Percentiles rank a stretch among this genome's conserved stretches.
Evolutionary conservation across 176 grass and related monocot species (phyloP).

Genomic region (barley (Hordeum vulgare)): DNA sequence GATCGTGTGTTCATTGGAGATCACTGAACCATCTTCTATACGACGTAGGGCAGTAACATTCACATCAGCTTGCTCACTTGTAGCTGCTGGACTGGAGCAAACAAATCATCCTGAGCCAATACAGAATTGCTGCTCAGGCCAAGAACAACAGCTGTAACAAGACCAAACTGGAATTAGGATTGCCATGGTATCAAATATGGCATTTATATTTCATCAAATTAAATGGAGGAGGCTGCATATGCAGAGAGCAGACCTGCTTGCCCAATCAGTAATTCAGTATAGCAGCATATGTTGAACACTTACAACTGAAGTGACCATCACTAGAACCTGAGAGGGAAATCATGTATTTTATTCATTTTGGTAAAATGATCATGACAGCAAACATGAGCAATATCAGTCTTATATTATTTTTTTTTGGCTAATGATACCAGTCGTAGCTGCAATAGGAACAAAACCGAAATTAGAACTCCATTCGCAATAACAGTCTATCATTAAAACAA

Average conservation of each 20-base stretch:
- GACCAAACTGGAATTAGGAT: slow-evolving; percentile 10
- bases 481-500: too few species aligned
- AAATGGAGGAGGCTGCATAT: background rate
- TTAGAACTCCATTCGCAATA: background rate
- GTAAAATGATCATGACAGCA: background rate
- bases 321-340: background rate
- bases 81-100: slow-evolving; percentile 25
- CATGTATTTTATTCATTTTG: background rate
- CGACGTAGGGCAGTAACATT: slow-evolving; percentile 29
- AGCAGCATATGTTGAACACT: slow-evolving; percentile 18
- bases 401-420: too few species aligned
- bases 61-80: slow-evolving; percentile 46
- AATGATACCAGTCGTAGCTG: background rate
- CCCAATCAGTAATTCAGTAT: slow-evolving; percentile 31
- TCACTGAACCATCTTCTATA: slow-evolving; percentile 77
- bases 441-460: too few species aligned
- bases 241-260: slow-evolving; percentile 30
- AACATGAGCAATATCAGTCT: background rate
- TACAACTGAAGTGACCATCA: background rate
- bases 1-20: slow-evolving; percentile 76
- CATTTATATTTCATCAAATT: background rate
- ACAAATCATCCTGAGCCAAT: slow-evolving; percentile 56
- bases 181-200: background rate
- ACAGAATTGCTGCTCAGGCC: slow-evolving; percentile 31
- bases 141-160: slow-evolving; percentile 48